Conservation (phyloP, 495 filamentous ascomycete species). For the Talaromyces borbonicus region DNA sequence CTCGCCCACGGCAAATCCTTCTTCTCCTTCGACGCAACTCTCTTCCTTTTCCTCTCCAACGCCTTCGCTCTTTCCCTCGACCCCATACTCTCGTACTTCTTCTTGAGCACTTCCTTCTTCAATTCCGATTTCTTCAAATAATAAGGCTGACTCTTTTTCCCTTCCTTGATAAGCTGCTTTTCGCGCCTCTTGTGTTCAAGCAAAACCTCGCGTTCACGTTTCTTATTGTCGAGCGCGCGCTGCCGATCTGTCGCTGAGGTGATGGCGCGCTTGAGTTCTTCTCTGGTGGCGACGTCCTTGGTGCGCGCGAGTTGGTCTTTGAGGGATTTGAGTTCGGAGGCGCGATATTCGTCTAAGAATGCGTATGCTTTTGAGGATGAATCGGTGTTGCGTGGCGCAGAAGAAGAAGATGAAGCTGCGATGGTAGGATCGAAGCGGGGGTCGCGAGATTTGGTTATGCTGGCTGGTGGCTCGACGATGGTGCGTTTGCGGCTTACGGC, state of each 20-base stretch:
- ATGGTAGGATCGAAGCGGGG: conserved; percentile 73
- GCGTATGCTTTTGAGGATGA: conserved; percentile 60
- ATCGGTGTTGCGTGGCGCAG: conserved; percentile 19
- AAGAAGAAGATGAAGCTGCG: conserved; percentile 14
- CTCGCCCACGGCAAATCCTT: conserved; percentile 64
- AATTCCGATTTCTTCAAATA: conserved; percentile 84
- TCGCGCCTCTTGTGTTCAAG: conserved; percentile 69
- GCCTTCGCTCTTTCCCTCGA: conserved; percentile 68
- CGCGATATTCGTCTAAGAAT: conserved; percentile 79
- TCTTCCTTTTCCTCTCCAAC: conserved; percentile 77
- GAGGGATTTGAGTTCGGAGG: conserved; percentile 65
- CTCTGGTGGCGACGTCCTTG: conserved; percentile 50
- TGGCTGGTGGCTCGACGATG: conserved; percentile 45
- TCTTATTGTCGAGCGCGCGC: conserved; percentile 56
- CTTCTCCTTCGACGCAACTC: conserved; percentile 68
- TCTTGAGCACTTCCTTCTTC: conserved; percentile 70
- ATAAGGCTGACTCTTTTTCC: conserved; percentile 86
- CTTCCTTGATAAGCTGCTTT: conserved; percentile 70
- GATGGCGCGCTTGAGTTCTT: conserved; percentile 56
- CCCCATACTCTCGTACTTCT: conserved; percentile 72
- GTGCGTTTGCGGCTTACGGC: conserved; percentile 71
- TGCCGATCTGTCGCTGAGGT: conserved; percentile 58
- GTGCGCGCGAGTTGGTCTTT: conserved; percentile 53
- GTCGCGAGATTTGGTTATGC: conserved; percentile 48
- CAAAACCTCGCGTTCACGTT: conserved; percentile 53